phyloP scores from a whole-genome alignment of 2,329 filamentous ascomycete genomes.

The Pestalotiopsis sp. region DNA sequence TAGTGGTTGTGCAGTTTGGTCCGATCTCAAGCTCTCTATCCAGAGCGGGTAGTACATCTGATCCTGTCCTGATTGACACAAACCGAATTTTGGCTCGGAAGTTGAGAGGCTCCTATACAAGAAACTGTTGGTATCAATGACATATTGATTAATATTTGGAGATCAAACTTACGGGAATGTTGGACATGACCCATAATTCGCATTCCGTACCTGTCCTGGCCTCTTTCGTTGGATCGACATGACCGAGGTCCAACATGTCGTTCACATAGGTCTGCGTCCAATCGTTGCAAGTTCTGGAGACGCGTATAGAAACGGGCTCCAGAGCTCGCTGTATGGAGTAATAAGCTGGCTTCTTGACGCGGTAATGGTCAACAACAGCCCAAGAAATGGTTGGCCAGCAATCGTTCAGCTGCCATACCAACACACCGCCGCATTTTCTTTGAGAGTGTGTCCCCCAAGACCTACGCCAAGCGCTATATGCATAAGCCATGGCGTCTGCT shows the following conservation, averaged over 20 bases:
- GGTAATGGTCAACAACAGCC: slow-evolving; percentile 65
- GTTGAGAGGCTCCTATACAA: slow-evolving; percentile 18
- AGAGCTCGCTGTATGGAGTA: slow-evolving; percentile 56
- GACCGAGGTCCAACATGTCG: slow-evolving; percentile 34
- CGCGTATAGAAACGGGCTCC: slow-evolving; percentile 58
- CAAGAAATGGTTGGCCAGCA: slow-evolving; percentile 69
- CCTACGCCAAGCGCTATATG: slow-evolving; percentile 58
- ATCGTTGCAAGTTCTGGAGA: slow-evolving; percentile 43
- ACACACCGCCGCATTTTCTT: slow-evolving; percentile 62
- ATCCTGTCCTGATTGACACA: slow-evolving; percentile 40
- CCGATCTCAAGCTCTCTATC: slow-evolving; percentile 21
- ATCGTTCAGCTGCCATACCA: slow-evolving; percentile 72
- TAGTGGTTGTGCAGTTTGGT: slow-evolving; percentile 40
- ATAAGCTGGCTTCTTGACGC: slow-evolving; percentile 20
- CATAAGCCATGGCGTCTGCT: slow-evolving; percentile 50
- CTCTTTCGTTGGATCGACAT: slow-evolving; percentile 39
- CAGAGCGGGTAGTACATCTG: slow-evolving; percentile 30
- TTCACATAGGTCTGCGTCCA: slow-evolving; percentile 46
- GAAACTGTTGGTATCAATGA: background rate
- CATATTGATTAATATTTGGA: background rate
- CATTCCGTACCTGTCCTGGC: slow-evolving; percentile 37
- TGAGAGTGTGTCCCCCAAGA: slow-evolving; percentile 60
- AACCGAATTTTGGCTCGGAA: slow-evolving; percentile 35
- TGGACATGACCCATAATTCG: slow-evolving; percentile 45
- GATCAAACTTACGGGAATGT: slow-evolving; percentile 2